Conservation (phyloP, 352 stramenopile genomes). For the Globisporangium lucens region DNA sequence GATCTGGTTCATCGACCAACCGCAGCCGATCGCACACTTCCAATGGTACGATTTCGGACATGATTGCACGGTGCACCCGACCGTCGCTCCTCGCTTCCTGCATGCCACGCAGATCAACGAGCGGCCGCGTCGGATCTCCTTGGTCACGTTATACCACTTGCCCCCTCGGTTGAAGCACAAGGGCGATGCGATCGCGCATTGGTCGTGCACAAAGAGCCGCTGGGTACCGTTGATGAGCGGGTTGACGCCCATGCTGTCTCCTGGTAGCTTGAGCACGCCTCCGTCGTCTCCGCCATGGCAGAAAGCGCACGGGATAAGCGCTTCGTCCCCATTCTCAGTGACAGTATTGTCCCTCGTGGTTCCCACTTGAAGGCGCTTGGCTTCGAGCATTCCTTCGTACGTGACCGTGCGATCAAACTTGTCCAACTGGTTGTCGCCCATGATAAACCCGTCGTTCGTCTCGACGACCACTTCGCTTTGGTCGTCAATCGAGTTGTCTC, state of each 20-base stretch:
- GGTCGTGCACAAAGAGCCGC: constrained; percentile 83
- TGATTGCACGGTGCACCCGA: constrained; percentile 63
- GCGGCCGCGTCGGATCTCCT: constrained; percentile 75
- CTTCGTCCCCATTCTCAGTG: constrained; percentile 30
- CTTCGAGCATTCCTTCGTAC: constrained; percentile 62
- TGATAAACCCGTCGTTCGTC: constrained; percentile 80
- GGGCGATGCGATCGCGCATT: constrained; percentile 81
- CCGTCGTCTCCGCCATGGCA: constrained; percentile 67
- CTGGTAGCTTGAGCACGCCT: constrained; percentile 72
- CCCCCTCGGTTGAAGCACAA: constrained; percentile 76
- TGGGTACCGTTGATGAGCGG: constrained; percentile 66
- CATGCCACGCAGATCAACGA: constrained; percentile 65
- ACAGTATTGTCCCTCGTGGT: constrained; percentile 19
- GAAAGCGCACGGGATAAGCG: constrained; percentile 76
- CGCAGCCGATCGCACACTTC: constrained; percentile 71
- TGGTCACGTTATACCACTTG: constrained; percentile 83
- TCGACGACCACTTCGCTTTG: constrained; percentile 62
- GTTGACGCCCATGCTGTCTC: constrained; percentile 68
- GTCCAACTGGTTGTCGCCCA: constrained; percentile 80
- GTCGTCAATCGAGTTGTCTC: constrained; percentile 21
- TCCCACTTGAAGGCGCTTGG: constrained; percentile 41
- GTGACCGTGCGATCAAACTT: constrained; percentile 66
- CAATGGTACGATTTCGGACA: constrained; percentile 80
- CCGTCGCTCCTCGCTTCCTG: constrained; percentile 68
- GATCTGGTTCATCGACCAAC: constrained; percentile 74